Evolutionary conservation across 805 yeast genomes (phyloP).

Genomic region (Starmerella lactis-condensi): DNA sequence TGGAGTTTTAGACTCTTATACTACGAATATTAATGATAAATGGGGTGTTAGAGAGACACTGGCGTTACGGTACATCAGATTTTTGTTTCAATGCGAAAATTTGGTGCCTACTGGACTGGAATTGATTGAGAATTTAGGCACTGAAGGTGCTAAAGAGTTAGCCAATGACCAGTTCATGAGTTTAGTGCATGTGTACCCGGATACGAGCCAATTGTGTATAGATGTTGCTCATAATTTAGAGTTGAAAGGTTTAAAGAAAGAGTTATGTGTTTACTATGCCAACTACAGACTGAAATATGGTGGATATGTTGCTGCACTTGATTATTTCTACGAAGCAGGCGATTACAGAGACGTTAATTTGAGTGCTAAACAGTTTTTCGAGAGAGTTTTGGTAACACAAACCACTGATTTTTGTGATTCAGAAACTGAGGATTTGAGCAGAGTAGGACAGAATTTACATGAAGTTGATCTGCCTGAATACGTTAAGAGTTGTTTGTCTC

Average conservation of each 20-base stretch:
- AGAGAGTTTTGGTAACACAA: constrained; percentile 4
- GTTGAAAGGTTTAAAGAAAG: constrained; percentile 6
- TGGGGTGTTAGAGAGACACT: constrained; percentile 11
- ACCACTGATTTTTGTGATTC: constrained; percentile 4
- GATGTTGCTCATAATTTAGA: constrained; percentile 10
- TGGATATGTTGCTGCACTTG: constrained; percentile 9
- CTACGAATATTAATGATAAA: constrained; percentile 1
- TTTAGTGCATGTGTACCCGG: constrained; percentile 8
- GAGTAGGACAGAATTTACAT: constrained; percentile 1
- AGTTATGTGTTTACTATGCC: too few species aligned
- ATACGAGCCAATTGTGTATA: constrained; percentile 4
- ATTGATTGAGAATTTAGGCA: constrained; percentile 11
- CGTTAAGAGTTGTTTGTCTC: constrained; percentile 11
- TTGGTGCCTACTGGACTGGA: constrained; percentile 9
- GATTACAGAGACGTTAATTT: constrained; percentile 5
- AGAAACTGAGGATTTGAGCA: constrained; percentile 5
- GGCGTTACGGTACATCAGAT: constrained; percentile 9
- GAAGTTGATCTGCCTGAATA: constrained; percentile 4
- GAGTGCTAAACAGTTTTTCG: constrained; percentile 11
- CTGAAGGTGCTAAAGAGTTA: constrained; percentile 6
- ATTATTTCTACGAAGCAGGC: constrained; percentile 7
- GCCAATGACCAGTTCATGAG: constrained; percentile 10
- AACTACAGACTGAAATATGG: too few species aligned
- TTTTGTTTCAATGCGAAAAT: constrained; percentile 3
- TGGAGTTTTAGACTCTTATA: constrained; percentile 8